phyloP scores from a whole-genome alignment of 371 early-diverging fungal species.

The Dichotomocladium elegans region DNA sequence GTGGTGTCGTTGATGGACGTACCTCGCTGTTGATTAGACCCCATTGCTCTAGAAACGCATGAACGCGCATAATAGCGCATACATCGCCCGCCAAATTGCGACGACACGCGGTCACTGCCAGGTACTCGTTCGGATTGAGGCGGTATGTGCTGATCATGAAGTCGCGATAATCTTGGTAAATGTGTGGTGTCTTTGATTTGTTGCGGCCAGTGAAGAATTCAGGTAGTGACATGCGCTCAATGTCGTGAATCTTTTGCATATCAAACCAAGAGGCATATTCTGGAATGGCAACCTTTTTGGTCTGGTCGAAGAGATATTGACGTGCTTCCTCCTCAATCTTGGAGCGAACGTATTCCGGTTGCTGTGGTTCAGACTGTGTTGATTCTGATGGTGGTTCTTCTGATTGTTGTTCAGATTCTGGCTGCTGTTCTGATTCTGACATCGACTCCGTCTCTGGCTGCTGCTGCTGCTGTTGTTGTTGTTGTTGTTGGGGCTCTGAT shows the following conservation, averaged over 20 bases:
- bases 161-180: slow-evolving; percentile 95
- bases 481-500: background rate
- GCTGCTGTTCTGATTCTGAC: background rate
- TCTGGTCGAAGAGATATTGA: slow-evolving; percentile 67
- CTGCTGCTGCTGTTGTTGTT: background rate
- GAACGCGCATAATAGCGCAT: slow-evolving; percentile 94
- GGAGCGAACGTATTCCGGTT: slow-evolving; percentile 13
- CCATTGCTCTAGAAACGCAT: slow-evolving; percentile 99
- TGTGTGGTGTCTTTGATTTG: slow-evolving; percentile 85
- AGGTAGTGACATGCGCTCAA: slow-evolving; percentile 89
- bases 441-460: background rate
- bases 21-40: slow-evolving; percentile 98
- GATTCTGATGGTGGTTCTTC: background rate
- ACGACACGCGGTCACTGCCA: slow-evolving; percentile 95
- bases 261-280: slow-evolving; percentile 94
- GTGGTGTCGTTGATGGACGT: slow-evolving; percentile 5
- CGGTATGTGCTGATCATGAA: slow-evolving; percentile 98
- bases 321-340: slow-evolving; percentile 68
- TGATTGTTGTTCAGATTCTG: background rate
- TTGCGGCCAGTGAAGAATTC: slow-evolving; percentile 94
- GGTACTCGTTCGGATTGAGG: slow-evolving; percentile 90
- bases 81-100: slow-evolving; percentile 96
- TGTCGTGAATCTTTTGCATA: slow-evolving; percentile 79
- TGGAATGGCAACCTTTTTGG: slow-evolving; percentile 74
- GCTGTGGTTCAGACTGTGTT: background rate